Evolutionary conservation across 2,329 filamentous ascomycete species (phyloP), one percentile per base, ranked within the genome.

Genomic region (Colletotrichum limetticola): DNA sequence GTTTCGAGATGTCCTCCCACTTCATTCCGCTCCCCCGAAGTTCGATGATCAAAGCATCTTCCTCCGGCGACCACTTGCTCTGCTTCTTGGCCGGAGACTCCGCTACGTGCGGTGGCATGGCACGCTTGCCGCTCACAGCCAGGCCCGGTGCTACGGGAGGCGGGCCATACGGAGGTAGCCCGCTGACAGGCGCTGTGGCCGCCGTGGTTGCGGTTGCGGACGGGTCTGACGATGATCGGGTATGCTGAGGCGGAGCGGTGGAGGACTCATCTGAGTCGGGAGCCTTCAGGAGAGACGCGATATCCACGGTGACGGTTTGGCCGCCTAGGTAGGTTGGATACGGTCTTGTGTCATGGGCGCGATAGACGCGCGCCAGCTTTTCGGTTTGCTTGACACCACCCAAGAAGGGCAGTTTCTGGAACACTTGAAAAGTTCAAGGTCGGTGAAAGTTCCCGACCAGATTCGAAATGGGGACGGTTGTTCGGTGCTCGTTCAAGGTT

Each of bases 1-100:
- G 91, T 85, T 96, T 97, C 74, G 95, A 97, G 78, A 98, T 98
- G 82, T 98, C 96, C 80, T 98, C 96, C 97, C 96, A 98, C 81
- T 98, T 98, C 95, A 98, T 98, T 9, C 94, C 94, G 77, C 92
- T 92, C 49, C 95, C 94, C 71, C 96, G 91, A 74, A 98, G 89
- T 82, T 97, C 94, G 78, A 98, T 98, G 78, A 98, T 98, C 61
- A 97, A 86, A n/a, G 93, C 91, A 82, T 98, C 95, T 82, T 98
- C 96, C 74, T 98, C 95, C 1, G 93, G 88, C 5, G 94, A 97
- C 97, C 97, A 98, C 83, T 98, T 98, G 80, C 94, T 97, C 83
- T 98, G 95, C 84, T 96, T 97, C 86, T 97, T 97, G 42, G 94
- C 94, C 24, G 94, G 94, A 49, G 92, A 93, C 77, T 91, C 89